Base-by-base conservation (phyloP, 345 rosid species). In the Acer negundo region DNA sequence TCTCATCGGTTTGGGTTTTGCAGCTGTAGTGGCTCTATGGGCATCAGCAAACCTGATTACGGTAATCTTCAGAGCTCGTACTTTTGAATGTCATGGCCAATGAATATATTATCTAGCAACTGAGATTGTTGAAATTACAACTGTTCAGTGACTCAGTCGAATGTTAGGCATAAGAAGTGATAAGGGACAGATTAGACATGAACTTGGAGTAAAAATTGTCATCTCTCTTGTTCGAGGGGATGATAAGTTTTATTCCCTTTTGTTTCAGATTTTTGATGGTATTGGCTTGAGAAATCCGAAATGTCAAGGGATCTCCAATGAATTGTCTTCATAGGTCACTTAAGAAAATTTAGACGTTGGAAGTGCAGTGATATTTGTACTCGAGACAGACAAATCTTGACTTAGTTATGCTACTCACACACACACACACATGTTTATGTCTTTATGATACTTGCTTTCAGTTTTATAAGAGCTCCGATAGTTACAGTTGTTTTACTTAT, bases 1-100 rank as follows among this genome's bases (percentile, higher is more conserved):
- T 72, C 80, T 95, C 58, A 70, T 89, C 38, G 98, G 99, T 68
- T 85, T 95, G 79, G 89, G 97, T 8, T 93, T 95, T 83, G 90
- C 97, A 26, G 91, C 84, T 4, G 68, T 92, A 67, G 94, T 83
- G 26, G 90, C 87, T 62, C 13, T 93, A 10, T 95, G 99, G 98
- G 86, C 96, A 19, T 90, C 99, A 44, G n/a, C 82, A 2, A 93
- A 88, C 67, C 83, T 95, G 51, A 58, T 90, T 76, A 74, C 92
- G 86, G 98, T 93, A 90, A 75, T 74, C 59, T 11, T 31, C 42
- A 10, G 13, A 75, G 44, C 65, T 56, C 20, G 28, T 70, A 53
- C 49, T 74, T 77, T 66, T 47, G 51, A 62, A 82, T 70, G 2
- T 47, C 62, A 17, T 28, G 44, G 6, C 68, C 17, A 28, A 28